Evolutionary conservation across 441 rosid genomes (phyloP), one percentile per base, ranked within the genome.

Genomic region (Gossypium gossypioides): DNA sequence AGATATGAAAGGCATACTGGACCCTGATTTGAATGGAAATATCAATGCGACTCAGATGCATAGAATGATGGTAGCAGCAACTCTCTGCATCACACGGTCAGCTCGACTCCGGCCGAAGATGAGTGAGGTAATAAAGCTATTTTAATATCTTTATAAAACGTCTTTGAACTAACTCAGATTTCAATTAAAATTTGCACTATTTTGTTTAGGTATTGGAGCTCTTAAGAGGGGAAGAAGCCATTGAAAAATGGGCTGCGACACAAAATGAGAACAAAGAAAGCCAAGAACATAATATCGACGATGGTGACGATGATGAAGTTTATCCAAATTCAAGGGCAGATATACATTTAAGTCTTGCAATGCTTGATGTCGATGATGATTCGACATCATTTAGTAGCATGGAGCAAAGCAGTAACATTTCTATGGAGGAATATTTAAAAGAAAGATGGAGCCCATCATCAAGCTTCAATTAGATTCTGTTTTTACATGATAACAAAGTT

Each of bases 61-160:
- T 40, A 82, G 90, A 69, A 89, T 86, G 89, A 81, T 87, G 80
- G 76, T 88, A 68, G 92, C 96, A 66, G 91, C 98, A 52, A 78
- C 67, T 3, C 88, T 86, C 37, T 93, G 98, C 81, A 76, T 87
- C 51, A 86, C 85, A 6, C 42, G 42, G 42, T 34, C 42, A 34
- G 42, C 42, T 34, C 42, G 42, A 34, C 9, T 34, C 42, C 98
- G 98, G 44, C 98, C 96, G 40, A 80, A 75, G 57, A 89, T 89
- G 80, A 84, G 59, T 51, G 83, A 91, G 93, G 98, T 90, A 81
- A 58, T 16, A 67, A 3, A n/a, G 51, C 60, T 65, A 42, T 15
- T 13, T 34, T 34, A 34, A 0, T 1, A 46, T 7, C 12, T 51
- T 6, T 55, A 16, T 37, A 15, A 62, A 24, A 68, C 27, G 6